Evolutionary conservation across 169 alveolate genomes (phyloP), one percentile per base, ranked within the genome.

Genomic region (Blepharisma undulans): DNA sequence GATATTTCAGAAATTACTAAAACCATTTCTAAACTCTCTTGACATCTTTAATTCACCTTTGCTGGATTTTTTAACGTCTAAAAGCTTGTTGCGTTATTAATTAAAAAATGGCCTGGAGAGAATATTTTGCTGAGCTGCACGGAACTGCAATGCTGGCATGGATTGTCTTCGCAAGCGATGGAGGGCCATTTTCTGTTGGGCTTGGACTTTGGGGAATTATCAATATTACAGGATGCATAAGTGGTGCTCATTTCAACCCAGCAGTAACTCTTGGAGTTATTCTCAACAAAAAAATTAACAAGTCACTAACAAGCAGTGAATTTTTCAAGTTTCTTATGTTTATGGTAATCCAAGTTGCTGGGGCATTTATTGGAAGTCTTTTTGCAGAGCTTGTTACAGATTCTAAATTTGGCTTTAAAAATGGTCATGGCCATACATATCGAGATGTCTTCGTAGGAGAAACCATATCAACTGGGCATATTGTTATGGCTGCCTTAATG

Each of bases 181-280:
- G 66, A 48, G 66, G 66, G 14, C 66, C 66, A 48, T 48, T 48
- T 48, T 48, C 66, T 48, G 66, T 48, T 48, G 66, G 66, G 1
- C 66, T 48, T 10, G 66, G 66, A 0, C 66, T 48, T 2, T 48
- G 66, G 66, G 66, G 66, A 48, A 48, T 48, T 48, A 48, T 48
- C 14, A 48, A 48, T 5, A 18, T 48, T 48, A 86, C 91, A 27
- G 80, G 84, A n/a, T 71, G 22, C 33, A 61, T 86, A 86, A 61
- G 84, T 25, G 91, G 91, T 22, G 91, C 72, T 27, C 91, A 86
- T 21, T 86, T 86, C 84, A 86, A 86, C 84, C 91, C 91, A 71
- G 91, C 91, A 6, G 84, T 86, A 27, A 29, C 84, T 72, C 27
- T 72, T 71, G 91, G 72, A 22, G 91, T 72, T 27, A 71, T 86